Conservation (phyloP, 2,329 filamentous ascomycete species). For the Torrubiella hemipterigena region DNA sequence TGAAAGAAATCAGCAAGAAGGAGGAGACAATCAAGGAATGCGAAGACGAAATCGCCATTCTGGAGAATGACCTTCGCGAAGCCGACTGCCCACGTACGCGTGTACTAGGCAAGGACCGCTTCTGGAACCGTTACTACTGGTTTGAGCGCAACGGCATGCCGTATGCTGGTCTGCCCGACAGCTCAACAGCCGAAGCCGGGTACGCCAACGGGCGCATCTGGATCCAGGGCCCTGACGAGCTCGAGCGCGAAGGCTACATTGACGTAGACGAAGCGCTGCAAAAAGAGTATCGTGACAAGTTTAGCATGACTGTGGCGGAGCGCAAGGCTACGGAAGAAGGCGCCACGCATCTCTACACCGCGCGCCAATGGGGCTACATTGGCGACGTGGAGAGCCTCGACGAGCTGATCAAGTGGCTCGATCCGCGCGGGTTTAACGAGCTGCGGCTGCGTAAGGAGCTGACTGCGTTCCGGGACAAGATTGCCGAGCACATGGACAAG, state of each 20-base stretch:
- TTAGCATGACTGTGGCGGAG: slow-evolving; percentile 73
- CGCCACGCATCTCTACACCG: slow-evolving; percentile 60
- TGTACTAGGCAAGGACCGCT: slow-evolving; percentile 84
- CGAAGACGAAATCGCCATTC: slow-evolving; percentile 72
- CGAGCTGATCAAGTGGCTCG: slow-evolving; percentile 74
- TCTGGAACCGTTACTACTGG: slow-evolving; percentile 99
- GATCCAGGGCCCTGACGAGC: slow-evolving; percentile 88
- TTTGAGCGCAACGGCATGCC: slow-evolving; percentile 99
- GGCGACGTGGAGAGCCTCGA: slow-evolving; percentile 71
- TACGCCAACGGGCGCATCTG: slow-evolving; percentile 94
- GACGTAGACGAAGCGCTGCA: slow-evolving; percentile 61
- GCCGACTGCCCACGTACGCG: slow-evolving; percentile 86
- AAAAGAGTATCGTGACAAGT: slow-evolving; percentile 63
- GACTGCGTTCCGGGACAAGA: slow-evolving; percentile 60
- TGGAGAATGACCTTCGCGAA: slow-evolving; percentile 88
- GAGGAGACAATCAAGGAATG: slow-evolving; percentile 68
- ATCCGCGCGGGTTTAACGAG: slow-evolving; percentile 77
- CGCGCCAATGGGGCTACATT: slow-evolving; percentile 83
- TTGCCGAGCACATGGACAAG: slow-evolving; percentile 67
- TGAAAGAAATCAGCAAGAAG: slow-evolving; percentile 83
- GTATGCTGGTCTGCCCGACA: slow-evolving; percentile 74
- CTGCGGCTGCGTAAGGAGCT: slow-evolving; percentile 81
- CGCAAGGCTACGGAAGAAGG: slow-evolving; percentile 83
- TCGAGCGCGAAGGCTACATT: slow-evolving; percentile 78
- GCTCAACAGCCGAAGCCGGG: slow-evolving; percentile 73